These are phyloP conservation scores for Strobilomyces echinocephalus DNA, from an alignment of 768 basidiomycete species.

Conservation along the genomic window DNA sequence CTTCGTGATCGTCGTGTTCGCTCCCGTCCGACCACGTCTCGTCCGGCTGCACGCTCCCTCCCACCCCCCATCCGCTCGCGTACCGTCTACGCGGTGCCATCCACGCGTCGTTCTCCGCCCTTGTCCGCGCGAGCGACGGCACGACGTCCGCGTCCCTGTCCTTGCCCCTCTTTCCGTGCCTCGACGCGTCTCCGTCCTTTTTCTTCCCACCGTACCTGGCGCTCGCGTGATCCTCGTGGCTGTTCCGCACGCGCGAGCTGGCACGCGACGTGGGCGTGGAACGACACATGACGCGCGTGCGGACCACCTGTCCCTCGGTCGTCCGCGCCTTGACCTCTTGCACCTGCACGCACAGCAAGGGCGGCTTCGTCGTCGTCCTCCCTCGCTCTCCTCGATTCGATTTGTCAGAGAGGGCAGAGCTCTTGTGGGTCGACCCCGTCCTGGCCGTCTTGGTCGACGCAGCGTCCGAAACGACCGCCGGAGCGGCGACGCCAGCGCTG, in stretches of 20 bases:
- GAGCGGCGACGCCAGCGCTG: conserved; percentile 36
- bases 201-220: conserved; percentile 22
- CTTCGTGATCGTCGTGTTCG: conserved; percentile 34
- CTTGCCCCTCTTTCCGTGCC: conserved; percentile 25
- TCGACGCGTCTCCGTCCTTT: conserved; percentile 14
- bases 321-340: conserved; percentile 28
- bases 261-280: conserved; percentile 67
- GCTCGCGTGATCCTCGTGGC: conserved; percentile 19
- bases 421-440: conserved; percentile 23
- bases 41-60: conserved; percentile 9
- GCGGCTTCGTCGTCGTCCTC: conserved; percentile 25
- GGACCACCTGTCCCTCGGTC: conserved; percentile 38
- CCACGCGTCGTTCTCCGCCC: conserved; percentile 57
- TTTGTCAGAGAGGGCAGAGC: conserved; percentile 21
- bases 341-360: conserved; percentile 31
- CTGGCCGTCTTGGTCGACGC: conserved; percentile 20
- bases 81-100: conserved; percentile 32
- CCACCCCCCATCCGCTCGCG: conserved; percentile 31
- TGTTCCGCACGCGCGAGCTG: conserved; percentile 39
- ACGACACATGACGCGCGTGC: conserved; percentile 58
- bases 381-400: conserved; percentile 23
- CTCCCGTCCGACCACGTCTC: conserved; percentile 21
- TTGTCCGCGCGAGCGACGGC: conserved; percentile 59
- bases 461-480: conserved; percentile 26
- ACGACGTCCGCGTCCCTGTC: conserved; percentile 37